A percentile compares a stretch with the other conserved stretches of the same genome.
Conservation (phyloP, 228 moss, liverwort and hornwort genomes). For the Sphagnum magellanicum region DNA sequence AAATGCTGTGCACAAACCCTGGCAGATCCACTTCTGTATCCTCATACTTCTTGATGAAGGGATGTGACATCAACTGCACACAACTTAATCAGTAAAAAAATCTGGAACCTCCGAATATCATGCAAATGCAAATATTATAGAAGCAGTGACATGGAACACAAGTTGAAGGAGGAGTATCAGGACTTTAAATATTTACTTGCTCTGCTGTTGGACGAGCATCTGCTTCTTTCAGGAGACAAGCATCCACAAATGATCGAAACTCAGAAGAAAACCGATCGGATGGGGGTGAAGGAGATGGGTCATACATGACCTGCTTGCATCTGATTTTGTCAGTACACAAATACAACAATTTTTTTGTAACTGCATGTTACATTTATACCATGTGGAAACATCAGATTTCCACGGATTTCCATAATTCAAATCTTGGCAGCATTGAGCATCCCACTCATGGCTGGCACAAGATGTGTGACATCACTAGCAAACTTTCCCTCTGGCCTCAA, state of each 20-base stretch:
- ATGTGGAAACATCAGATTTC: too few relatives aligned
- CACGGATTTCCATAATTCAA: too few relatives aligned
- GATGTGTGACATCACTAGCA: too few relatives aligned
- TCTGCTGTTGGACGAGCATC: slow-evolving; percentile 85
- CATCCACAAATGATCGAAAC: slow-evolving; percentile 94
- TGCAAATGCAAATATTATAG: too few relatives aligned
- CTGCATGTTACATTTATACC: too few relatives aligned
- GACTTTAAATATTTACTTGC: slow-evolving; percentile 34
- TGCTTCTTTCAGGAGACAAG: slow-evolving; percentile 82
- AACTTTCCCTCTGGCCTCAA: too few relatives aligned
- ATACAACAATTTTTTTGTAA: too few relatives aligned
- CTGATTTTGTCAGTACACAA: neutral
- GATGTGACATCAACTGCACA: slow-evolving; percentile 82
- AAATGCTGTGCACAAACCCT: slow-evolving; percentile 94
- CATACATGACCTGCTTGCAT: slow-evolving; percentile 80
- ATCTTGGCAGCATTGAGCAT: too few relatives aligned
- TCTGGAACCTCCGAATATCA: too few relatives aligned
- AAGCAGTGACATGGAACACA: too few relatives aligned
- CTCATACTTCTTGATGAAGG: slow-evolving; percentile 82
- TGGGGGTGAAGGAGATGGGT: slow-evolving; percentile 93
- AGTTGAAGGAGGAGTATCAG: too few relatives aligned
- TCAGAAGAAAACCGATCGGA: slow-evolving; percentile 88
- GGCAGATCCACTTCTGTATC: slow-evolving; percentile 82
- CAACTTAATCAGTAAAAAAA: neutral
- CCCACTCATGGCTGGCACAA: too few relatives aligned